Evolutionary conservation across 306 rosid species (phyloP), one percentile per base, ranked within the genome.

Genomic region (Medicago lupulina): DNA sequence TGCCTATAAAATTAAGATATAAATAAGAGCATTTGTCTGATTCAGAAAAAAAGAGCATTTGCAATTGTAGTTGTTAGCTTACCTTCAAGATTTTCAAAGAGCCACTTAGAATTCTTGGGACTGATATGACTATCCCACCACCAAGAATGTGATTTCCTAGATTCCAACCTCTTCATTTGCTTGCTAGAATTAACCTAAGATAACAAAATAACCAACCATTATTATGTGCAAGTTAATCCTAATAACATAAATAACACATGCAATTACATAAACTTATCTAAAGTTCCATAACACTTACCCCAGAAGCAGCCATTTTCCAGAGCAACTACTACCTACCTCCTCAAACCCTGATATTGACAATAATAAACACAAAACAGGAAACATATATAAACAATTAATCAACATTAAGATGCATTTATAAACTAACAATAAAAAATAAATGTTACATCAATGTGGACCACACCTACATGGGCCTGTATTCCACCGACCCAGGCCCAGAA

Each of bases 91-190:
- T 89, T 96, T 55, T 90, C 98, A n/a, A 76, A 75, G 46, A 89
- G 98, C 99, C 97, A 95, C 76, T 73, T 95, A 21, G 97, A 90
- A 85, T 87, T 96, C 81, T 86, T 96, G 68, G 88, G 88, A 84
- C 83, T 83, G 70, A 92, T 40, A 75, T 89, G 92, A 83, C 97
- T 89, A 70, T 96, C 99, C 99, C 99, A 96, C 99, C 99, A 89
- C 94, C 96, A 87, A 7, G 97, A 89, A 83, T 89, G 96, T 34
- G 97, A 86, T 78, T 88, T 92, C 47, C 79, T 88, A 65, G 93
- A 83, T 58, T 89, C 96, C 49, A 79, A 41, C 79, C 98, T 89
- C 85, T 59, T 89, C 82, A 89, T 82, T 9, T 50, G 84, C 84
- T 89, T 86, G 54, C 21, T 76, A 46, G 82, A 76, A 31, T 67